Base-by-base conservation (phyloP, 2,329 filamentous ascomycete species). In the Epichloe sp. region DNA sequence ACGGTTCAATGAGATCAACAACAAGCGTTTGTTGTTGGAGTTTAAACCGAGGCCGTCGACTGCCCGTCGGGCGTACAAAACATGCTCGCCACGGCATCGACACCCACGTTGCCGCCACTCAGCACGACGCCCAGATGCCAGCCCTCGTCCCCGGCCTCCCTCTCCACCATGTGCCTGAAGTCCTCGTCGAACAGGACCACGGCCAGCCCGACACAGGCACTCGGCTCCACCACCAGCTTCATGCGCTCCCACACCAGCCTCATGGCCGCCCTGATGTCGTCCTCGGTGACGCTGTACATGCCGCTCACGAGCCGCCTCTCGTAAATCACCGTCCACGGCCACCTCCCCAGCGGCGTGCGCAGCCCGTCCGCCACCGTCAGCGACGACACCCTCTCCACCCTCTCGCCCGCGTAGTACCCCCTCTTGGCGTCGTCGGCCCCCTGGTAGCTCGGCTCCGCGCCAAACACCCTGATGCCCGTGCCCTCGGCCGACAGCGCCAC, bases 141-240 rank as follows among this genome's bases (percentile, higher is more conserved):
- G 23, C 23, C 23, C 23, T 1, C 23, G 23, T 23, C 5, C 23
- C 23, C 23, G 23, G 23, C 23, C 23, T 23, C 23, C 23, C 23
- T 23, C 23, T 23, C 23, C 23, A 6, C 23, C 23, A 23, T 23
- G 23, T 23, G 23, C 23, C 23, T 23, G 23, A 23, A 23, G 23
- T 23, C 23, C 5, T 23, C 23, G 23, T 23, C 23, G 23, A 23
- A 23, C 23, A 23, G 23, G 5, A 23, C 23, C 23, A 23, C 23
- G 23, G 23, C 23, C 23, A 23, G 23, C 1, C 5, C 23, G 5
- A 23, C 23, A 23, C 23, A 23, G 1, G 23, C 80, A 66, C 85
- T 90, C 21, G 91, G 91, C 74, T 97, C 91, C 12, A 96, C 82
- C 21, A 96, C 81, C 45, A 95, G 71, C 78, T 97, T 96, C 75